These are phyloP conservation scores for Tolypocladium nubicola DNA, from an alignment of 2,329 filamentous ascomycete species.

Conservation along the genomic window DNA sequence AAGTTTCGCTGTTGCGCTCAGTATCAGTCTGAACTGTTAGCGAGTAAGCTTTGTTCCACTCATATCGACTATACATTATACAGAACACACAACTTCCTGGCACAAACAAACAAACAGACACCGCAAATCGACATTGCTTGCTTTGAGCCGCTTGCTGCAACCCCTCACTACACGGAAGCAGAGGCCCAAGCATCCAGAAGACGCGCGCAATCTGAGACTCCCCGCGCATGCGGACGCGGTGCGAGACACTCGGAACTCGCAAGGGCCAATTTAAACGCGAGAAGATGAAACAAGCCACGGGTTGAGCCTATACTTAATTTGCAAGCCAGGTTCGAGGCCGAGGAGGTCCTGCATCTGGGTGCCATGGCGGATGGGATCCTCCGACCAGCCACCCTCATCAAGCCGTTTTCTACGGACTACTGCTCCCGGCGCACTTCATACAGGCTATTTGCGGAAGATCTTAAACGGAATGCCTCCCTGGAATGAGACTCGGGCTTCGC, in stretches of 20 bases:
- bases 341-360: neutral
- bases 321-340: neutral
- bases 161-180: neutral
- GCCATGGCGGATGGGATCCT: neutral
- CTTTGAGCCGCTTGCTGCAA: too few species aligned
- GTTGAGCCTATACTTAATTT: too few species aligned
- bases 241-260: neutral
- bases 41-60: too few species aligned
- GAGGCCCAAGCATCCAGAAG: too few species aligned
- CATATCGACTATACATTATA: too few species aligned
- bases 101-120: too few species aligned
- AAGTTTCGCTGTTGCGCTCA: too few species aligned
- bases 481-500: neutral
- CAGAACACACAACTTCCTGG: too few species aligned
- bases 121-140: too few species aligned
- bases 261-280: neutral
- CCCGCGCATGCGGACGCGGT: neutral
- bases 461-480: neutral
- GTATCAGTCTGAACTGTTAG: too few species aligned
- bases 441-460: too few species aligned
- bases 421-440: neutral
- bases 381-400: neutral
- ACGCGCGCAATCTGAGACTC: neutral
- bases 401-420: neutral
- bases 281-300: neutral